Evolutionary conservation across 2,329 filamentous ascomycete species (phyloP).

Genomic region (Allantophomopsis lycopodina): DNA sequence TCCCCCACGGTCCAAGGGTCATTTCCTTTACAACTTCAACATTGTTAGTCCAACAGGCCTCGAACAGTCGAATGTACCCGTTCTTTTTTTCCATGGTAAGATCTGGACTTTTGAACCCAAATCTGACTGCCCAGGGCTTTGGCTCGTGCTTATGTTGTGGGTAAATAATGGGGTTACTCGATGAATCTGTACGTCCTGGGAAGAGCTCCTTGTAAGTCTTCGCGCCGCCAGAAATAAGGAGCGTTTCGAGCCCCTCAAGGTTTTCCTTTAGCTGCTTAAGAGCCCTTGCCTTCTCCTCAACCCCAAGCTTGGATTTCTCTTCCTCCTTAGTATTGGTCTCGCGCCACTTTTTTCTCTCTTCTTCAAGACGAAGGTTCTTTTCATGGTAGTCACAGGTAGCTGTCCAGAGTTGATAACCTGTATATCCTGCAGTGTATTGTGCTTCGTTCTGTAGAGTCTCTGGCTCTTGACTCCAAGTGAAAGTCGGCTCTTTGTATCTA

Average conservation of each 20-base stretch:
- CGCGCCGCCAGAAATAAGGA: conserved; percentile 41
- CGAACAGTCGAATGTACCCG: conserved; percentile 55
- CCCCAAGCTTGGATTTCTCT: conserved; percentile 17
- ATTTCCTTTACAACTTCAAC: conserved; percentile 49
- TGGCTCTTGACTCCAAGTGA: conserved; percentile 4
- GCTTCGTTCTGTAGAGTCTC: conserved; percentile 25
- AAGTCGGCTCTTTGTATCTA: conserved; percentile 6
- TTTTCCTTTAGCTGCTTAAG: conserved; percentile 34
- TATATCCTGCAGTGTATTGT: conserved; percentile 34
- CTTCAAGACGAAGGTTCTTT: conserved; percentile 18
- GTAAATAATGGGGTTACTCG: not conserved
- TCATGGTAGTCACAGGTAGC: conserved; percentile 18
- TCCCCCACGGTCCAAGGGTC: conserved; percentile 43
- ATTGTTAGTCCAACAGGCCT: conserved; percentile 63
- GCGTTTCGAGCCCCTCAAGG: conserved; percentile 38
- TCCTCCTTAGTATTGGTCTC: conserved; percentile 12
- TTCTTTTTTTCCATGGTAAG: conserved; percentile 36
- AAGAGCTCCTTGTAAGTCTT: conserved; percentile 55
- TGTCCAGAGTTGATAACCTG: conserved; percentile 46
- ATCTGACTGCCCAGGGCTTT: conserved; percentile 7
- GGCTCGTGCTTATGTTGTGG: not conserved
- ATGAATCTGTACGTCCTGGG: conserved; percentile 27
- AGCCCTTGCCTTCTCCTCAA: conserved; percentile 38
- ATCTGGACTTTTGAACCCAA: conserved; percentile 18
- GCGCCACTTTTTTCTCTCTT: conserved; percentile 20